Evolutionary conservation across 495 filamentous ascomycete genomes (phyloP), one percentile per base, ranked within the genome.

Genomic region (Penicillium coffeae): DNA sequence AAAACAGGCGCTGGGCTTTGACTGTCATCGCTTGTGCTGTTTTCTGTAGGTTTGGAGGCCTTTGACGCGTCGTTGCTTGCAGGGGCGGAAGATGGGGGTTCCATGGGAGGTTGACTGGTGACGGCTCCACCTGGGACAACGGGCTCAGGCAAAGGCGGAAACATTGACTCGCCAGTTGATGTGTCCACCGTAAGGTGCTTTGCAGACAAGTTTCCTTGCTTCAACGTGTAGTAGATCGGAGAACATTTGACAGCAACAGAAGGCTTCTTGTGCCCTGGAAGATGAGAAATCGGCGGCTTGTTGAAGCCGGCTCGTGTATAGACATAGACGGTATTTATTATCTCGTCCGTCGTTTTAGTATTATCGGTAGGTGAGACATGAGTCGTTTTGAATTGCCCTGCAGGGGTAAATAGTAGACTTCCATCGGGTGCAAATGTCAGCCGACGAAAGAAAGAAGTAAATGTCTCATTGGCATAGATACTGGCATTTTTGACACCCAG

Each of bases 251-350:
- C 88, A 3, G 89, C 94, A 10, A 99, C 88, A 1, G 94, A 99
- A 8, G 94, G 92, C 62, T 99, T 99, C 74, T 96, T 99, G 58
- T 96, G 92, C 1, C 93, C 94, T 0, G 94, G 94, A 22, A 99
- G 78, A 70, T 96, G 92, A n/a, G 94, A 90, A 48, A 99, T 88
- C 13, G 94, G 94, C 12, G 94, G 90, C 63, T 92, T 96, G 66
- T 95, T 97, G 57, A 99, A 87, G 10, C 94, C 94, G 14, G 90
- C 94, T 49, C 94, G 80, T 0, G 92, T 96, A 62, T 99, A 99
- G 38, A 99, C 89, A 67, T 97, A 99, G 21, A 97, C 94, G 0
- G 94, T 99, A 60, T 99, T 99, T 68, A 86, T 89, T 32, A 95
- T 76, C 34, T 99, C 92, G 50, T 90, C 91, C 0, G 79, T 75